These are phyloP conservation scores for Fraxinus excelsior DNA, from an alignment of 257 asterid species.

Conservation along the genomic window DNA sequence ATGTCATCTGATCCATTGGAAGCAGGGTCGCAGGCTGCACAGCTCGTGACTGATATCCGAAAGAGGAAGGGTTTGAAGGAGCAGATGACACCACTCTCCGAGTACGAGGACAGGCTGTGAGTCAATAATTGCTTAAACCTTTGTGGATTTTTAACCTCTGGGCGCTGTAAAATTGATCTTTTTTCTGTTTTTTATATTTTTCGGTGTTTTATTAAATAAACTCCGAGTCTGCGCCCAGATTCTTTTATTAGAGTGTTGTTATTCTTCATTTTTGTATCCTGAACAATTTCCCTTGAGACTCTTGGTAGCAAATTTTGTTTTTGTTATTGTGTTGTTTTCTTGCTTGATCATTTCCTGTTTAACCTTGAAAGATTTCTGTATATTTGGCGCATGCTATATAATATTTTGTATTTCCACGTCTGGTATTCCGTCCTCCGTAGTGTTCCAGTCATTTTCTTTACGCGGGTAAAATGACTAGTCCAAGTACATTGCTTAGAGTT, in stretches of 20 bases:
- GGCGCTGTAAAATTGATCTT: background rate
- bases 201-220: background rate
- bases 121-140: background rate
- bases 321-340: background rate
- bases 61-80: conserved; percentile 55
- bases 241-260: background rate
- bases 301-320: background rate
- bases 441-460: too few relatives aligned
- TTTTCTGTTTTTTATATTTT: background rate
- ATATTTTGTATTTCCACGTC: too few relatives aligned
- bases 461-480: too few relatives aligned
- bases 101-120: conserved; percentile 48
- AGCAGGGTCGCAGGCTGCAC: conserved; percentile 40
- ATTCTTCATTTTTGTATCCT: background rate
- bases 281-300: background rate
- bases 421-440: too few relatives aligned
- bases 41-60: conserved; percentile 38
- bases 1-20: conserved; percentile 49
- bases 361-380: too few relatives aligned
- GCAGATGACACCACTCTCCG: conserved; percentile 52
- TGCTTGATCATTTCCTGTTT: background rate
- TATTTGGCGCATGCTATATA: too few relatives aligned
- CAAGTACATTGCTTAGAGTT: too few relatives aligned
- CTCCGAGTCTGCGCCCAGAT: background rate
- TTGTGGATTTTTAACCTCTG: background rate